Evolutionary conservation across 1,284 basidiomycete species (phyloP), one percentile per base, ranked within the genome.

Genomic region (Trichosporon sp.): DNA sequence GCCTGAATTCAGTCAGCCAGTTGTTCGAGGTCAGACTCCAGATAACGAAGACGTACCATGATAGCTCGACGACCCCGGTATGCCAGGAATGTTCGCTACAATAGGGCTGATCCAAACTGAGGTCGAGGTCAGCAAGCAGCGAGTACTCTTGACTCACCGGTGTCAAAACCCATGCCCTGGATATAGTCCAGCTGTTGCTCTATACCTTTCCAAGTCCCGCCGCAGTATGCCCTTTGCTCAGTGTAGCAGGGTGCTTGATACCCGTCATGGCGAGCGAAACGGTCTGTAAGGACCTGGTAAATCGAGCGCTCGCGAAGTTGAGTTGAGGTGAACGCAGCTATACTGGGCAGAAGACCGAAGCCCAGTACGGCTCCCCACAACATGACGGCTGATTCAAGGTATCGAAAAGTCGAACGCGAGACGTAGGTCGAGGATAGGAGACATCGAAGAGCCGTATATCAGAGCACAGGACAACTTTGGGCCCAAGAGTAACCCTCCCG

Each of bases 141-240:
- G 4, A 25, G n/a, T n/a, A n/a, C n/a, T n/a, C n/a, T n/a, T 51
- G 18, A 65, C 77, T 78, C 56, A 81, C 79, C 73, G 1, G 82
- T 81, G 68, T 81, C 80, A 64, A 80, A 83, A 23, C 82, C 82
- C 82, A 83, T 83, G n/a, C 80, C 81, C 64, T 78, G 70, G 66
- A 83, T 83, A 65, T 83, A 83, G 65, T 75, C 78, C 31, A 83
- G 77, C 56, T 81, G 75, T 42, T 68, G 65, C 66, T 75, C 72
- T 56, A 83, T 73, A 15, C 76, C 77, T 25, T 73, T 71, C 77
- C 79, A 83, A 5, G 77, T 80, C 0, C 82, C 82, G 12, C 82
- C 82, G 72, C 82, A 83, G 70, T 83, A 82, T 18, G 66, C 67
- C 15, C 74, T 69, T 38, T 71, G 71, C 4, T 67, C 67, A 8